These are phyloP conservation scores for Breviolum minutum DNA, from an alignment of 73 alveolate genomes.

Conservation along the genomic window DNA sequence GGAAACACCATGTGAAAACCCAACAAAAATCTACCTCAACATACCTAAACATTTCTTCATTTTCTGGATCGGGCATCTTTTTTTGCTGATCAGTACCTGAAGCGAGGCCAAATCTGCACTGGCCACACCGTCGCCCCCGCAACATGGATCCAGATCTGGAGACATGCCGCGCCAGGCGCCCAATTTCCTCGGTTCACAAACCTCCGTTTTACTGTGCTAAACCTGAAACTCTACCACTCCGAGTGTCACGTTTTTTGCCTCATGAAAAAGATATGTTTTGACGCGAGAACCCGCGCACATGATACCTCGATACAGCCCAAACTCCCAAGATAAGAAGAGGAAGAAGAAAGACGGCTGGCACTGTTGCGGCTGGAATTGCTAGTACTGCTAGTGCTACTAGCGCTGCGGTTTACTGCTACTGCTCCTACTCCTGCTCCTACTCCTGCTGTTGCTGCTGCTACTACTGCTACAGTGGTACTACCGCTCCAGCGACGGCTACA, in stretches of 20 bases:
- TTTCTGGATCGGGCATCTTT: no score
- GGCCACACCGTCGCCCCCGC: constrained; percentile 91
- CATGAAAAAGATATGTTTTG: no score
- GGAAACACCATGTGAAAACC: no score
- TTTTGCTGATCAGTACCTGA: neutral
- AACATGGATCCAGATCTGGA: constrained; percentile 87
- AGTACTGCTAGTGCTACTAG: neutral
- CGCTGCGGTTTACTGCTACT: no score
- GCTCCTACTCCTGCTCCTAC: no score
- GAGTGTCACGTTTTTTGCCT: neutral
- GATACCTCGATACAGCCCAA: neutral
- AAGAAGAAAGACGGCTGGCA: neutral
- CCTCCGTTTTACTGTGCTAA: no score
- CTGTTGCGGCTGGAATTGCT: neutral
- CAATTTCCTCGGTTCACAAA: constrained; percentile 1
- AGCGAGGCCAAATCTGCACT: constrained; percentile 71
- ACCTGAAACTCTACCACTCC: neutral
- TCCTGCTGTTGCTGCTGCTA: no score
- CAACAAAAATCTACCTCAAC: no score
- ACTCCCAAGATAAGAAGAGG: neutral
- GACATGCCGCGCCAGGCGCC: constrained; percentile 95
- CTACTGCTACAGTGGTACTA: no score
- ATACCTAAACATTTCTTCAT: no score
- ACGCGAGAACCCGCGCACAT: neutral
- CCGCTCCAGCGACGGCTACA: no score